These are phyloP conservation scores for Dalbergia cultrata DNA, from an alignment of 306 rosid genomes.

Conservation along the genomic window DNA sequence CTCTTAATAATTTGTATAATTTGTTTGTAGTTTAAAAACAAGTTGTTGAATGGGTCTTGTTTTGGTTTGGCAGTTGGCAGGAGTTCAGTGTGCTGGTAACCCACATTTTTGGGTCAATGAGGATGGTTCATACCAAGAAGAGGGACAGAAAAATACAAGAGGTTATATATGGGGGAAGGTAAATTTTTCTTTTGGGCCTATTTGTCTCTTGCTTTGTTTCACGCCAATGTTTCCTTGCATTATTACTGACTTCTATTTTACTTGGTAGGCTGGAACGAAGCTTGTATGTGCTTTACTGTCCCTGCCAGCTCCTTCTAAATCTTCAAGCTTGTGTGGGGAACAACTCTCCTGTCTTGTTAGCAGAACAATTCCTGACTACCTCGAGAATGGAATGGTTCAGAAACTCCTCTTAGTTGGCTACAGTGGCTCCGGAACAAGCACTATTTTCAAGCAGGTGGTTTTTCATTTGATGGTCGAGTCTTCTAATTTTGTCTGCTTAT, in stretches of 20 bases:
- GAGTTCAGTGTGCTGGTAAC: slow-evolving; percentile 98
- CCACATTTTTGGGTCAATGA: slow-evolving; percentile 99
- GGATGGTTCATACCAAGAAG: slow-evolving; percentile 99
- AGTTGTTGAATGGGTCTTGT: slow-evolving; percentile 36
- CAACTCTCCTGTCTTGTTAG: slow-evolving; percentile 60
- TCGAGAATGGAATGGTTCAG: slow-evolving; percentile 86
- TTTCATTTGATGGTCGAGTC: slow-evolving; percentile 25
- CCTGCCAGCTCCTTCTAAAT: slow-evolving; percentile 87
- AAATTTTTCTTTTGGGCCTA: slow-evolving; percentile 7
- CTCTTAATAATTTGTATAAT: slow-evolving; percentile 7
- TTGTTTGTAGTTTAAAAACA: background rate
- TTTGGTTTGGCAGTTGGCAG: slow-evolving; percentile 81
- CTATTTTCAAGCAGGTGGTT: slow-evolving; percentile 96
- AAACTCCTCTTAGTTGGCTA: slow-evolving; percentile 94
- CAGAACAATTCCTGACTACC: slow-evolving; percentile 76
- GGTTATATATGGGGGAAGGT: slow-evolving; percentile 99
- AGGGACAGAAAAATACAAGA: slow-evolving; percentile 97
- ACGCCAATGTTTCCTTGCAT: slow-evolving; percentile 19
- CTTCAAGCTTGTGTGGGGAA: slow-evolving; percentile 68
- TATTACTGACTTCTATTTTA: slow-evolving; percentile 20
- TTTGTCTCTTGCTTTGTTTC: slow-evolving; percentile 23
- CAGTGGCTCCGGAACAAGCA: slow-evolving; percentile 95
- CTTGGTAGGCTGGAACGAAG: slow-evolving; percentile 91
- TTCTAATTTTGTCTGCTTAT: slow-evolving; percentile 21
- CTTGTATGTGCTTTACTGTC: slow-evolving; percentile 91